Percentiles rank a stretch among this genome's conserved stretches.
phyloP scores from a whole-genome alignment of 169 alveolate species.

The Eimeria falciformis region DNA sequence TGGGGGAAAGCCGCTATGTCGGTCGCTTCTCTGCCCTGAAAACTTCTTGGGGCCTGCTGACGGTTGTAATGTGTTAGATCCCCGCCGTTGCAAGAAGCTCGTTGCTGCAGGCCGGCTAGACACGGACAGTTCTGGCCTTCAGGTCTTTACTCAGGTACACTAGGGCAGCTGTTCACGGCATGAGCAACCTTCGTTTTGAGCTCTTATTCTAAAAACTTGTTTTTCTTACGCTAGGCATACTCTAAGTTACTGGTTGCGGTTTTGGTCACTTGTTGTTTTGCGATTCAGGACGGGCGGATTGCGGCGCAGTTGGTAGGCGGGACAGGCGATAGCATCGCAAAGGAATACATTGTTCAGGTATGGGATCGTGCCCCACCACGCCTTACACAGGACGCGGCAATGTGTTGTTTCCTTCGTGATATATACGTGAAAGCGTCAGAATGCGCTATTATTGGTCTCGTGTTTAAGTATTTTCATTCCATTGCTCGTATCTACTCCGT shows the following conservation, averaged over 20 bases:
- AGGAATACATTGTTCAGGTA: conserved; percentile 59
- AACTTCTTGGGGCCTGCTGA: neutral
- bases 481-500: no score
- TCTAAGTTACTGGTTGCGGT: neutral
- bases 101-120: conserved; percentile 48
- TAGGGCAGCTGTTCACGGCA: neutral
- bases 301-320: conserved; percentile 59
- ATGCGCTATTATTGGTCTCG: no score
- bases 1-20: neutral
- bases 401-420: no score
- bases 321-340: neutral
- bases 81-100: conserved; percentile 26
- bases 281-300: conserved; percentile 56
- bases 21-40: neutral
- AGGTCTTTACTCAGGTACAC: conserved; percentile 60
- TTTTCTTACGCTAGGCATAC: no score
- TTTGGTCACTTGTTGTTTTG: no score
- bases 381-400: no score
- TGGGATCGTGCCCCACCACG: no score
- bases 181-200: no score
- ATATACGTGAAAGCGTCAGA: no score
- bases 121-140: conserved; percentile 44
- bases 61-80: neutral
- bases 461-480: no score
- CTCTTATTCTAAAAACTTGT: no score